These are phyloP conservation scores for Isatis tinctoria DNA, from an alignment of 345 rosid species.

Conservation along the genomic window DNA sequence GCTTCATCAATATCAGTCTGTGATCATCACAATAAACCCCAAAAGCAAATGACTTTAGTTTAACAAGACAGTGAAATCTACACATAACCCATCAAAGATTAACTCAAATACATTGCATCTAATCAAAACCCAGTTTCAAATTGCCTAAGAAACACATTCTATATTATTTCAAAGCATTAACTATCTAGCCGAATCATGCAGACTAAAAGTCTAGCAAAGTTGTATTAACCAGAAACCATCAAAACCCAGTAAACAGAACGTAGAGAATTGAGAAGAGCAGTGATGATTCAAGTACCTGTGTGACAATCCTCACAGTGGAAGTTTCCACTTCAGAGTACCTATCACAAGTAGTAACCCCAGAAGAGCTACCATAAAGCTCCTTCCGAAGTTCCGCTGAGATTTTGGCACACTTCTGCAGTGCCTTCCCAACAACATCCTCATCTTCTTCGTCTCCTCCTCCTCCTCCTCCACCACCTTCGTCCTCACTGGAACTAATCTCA, in stretches of 20 bases:
- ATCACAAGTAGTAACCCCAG: constrained; percentile 46
- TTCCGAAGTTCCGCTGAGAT: constrained; percentile 71
- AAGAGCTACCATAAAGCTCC: constrained; percentile 75
- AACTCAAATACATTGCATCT: not conserved
- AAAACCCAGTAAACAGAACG: not conserved
- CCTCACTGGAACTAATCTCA: constrained; percentile 50
- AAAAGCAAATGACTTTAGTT: not conserved
- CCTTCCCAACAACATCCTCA: constrained; percentile 82
- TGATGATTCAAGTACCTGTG: constrained; percentile 49
- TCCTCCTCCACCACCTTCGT: constrained; percentile 24
- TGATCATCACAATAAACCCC: constrained; percentile 12
- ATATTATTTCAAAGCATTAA: not conserved
- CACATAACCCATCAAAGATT: not conserved
- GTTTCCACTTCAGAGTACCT: constrained; percentile 82
- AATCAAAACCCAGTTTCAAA: not conserved
- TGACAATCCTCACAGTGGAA: constrained; percentile 77
- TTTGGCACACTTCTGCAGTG: constrained; percentile 80
- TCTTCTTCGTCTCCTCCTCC: constrained; percentile 37
- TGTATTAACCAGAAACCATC: not conserved
- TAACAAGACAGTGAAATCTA: not conserved
- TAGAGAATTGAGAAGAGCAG: not conserved
- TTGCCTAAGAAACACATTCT: not conserved
- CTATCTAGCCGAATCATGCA: not conserved
- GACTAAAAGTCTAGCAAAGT: not conserved
- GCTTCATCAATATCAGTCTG: constrained; percentile 86